Percentiles rank a stretch among this genome's conserved stretches.
phyloP scores from a whole-genome alignment of 768 basidiomycete genomes.

The Daedaleopsis sinensis region DNA sequence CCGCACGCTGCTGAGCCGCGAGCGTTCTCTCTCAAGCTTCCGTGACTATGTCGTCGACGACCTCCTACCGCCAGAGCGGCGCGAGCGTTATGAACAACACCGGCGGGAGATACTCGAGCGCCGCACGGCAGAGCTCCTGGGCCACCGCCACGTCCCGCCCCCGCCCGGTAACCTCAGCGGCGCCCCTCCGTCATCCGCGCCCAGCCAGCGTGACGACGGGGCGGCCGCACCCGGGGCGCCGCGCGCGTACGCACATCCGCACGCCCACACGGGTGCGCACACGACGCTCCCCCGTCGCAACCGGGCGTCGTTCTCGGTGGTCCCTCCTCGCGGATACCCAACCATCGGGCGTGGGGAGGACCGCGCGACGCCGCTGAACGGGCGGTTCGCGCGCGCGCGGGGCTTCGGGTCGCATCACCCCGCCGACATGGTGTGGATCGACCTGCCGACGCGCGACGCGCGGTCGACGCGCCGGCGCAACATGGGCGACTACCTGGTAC shows the following conservation, averaged over 20 bases:
- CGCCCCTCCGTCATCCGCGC: too few relatives aligned
- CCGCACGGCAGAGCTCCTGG: too few relatives aligned
- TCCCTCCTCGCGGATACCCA: background rate
- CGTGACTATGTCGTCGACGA: background rate
- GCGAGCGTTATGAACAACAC: background rate
- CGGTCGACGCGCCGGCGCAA: conserved; percentile 16
- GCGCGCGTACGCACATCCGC: background rate
- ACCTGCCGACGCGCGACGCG: conserved; percentile 7
- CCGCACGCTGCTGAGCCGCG: background rate
- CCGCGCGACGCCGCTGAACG: conserved; percentile 10
- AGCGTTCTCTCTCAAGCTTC: background rate
- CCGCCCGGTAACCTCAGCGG: too few relatives aligned
- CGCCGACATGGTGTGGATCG: conserved; percentile 12
- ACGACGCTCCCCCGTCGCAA: background rate
- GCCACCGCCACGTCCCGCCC: too few relatives aligned
- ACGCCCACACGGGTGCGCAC: background rate
- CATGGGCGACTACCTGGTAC: conserved; percentile 55
- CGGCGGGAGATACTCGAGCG: background rate
- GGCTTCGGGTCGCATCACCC: conserved; percentile 8
- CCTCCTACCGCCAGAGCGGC: background rate
- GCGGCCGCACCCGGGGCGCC: too few relatives aligned
- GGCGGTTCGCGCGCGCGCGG: conserved; percentile 11
- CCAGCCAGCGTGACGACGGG: background rate
- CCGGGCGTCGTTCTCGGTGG: background rate
- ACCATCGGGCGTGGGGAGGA: background rate